Conservation (phyloP, 129 eudicot species). For the Solidago caesia region DNA sequence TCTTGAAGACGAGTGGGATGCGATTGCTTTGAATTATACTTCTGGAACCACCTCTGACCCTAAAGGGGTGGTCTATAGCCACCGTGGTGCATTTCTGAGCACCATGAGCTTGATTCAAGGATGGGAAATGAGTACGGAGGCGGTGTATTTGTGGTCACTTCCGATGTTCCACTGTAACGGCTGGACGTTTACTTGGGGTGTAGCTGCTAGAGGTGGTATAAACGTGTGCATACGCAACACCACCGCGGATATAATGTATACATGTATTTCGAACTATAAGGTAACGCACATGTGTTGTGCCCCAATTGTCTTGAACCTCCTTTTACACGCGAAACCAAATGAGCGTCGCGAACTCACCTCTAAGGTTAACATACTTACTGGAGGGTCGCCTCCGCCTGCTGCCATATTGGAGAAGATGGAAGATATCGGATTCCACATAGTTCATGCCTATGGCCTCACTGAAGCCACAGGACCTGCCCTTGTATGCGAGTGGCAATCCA, state of each 20-base stretch:
- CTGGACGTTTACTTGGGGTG: slow-evolving; percentile 68
- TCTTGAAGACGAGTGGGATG: slow-evolving; percentile 51
- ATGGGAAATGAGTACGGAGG: slow-evolving; percentile 47
- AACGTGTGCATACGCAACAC: slow-evolving; percentile 57
- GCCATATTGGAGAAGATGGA: slow-evolving; percentile 42
- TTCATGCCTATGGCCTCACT: slow-evolving; percentile 58
- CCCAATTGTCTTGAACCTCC: slow-evolving; percentile 47
- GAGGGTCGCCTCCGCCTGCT: slow-evolving; percentile 52
- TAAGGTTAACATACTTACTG: slow-evolving; percentile 38
- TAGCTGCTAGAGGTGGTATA: slow-evolving; percentile 62
- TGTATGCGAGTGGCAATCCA: slow-evolving; percentile 47
- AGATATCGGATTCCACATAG: slow-evolving; percentile 40
- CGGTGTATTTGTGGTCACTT: slow-evolving; percentile 56
- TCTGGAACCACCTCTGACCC: slow-evolving; percentile 67
- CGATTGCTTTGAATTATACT: slow-evolving; percentile 54
- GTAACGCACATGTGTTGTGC: slow-evolving; percentile 76
- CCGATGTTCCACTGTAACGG: slow-evolving; percentile 77
- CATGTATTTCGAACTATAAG: slow-evolving; percentile 23
- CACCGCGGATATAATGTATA: slow-evolving; percentile 39
- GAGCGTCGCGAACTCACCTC: slow-evolving; percentile 28
- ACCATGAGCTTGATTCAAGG: slow-evolving; percentile 47
- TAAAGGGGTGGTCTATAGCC: slow-evolving; percentile 65
- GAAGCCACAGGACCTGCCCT: slow-evolving; percentile 57
- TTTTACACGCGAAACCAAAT: slow-evolving; percentile 40
- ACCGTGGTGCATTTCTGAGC: slow-evolving; percentile 57